Conservation (phyloP, 192 early-diverging fungal genomes). For the Nowakowskiella sp. region DNA sequence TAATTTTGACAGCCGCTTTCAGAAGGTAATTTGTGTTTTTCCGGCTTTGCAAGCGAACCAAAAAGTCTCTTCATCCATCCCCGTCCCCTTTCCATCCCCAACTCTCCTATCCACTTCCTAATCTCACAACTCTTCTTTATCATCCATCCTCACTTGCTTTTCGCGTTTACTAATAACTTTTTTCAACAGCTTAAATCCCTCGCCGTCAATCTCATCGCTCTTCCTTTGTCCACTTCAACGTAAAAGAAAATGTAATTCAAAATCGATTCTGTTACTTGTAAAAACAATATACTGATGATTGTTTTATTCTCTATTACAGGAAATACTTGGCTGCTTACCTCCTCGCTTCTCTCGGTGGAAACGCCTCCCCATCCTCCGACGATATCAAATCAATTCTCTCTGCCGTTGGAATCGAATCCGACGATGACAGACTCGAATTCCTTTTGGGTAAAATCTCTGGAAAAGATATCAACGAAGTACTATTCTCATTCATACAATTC, state of each 20-base stretch:
- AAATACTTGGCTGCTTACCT: conserved; percentile 98
- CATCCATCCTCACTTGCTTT: neutral
- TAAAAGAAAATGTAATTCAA: neutral
- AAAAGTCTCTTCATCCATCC: too few relatives aligned
- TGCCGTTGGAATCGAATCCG: conserved; percentile 88
- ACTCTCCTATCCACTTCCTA: too few relatives aligned
- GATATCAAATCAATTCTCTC: conserved; percentile 77
- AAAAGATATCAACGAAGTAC: conserved; percentile 80
- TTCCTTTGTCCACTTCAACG: neutral
- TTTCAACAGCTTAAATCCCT: conserved; percentile 11
- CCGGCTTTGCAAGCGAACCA: too few relatives aligned
- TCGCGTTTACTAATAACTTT: conserved; percentile 2
- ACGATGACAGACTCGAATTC: conserved; percentile 66
- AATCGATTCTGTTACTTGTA: neutral
- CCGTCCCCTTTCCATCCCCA: too few relatives aligned
- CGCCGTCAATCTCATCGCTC: neutral
- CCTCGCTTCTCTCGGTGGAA: conserved; percentile 83
- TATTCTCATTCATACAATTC: neutral
- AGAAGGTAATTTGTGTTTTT: too few relatives aligned
- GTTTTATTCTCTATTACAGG: conserved; percentile 46
- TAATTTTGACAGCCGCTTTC: too few relatives aligned
- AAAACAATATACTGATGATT: conserved; percentile 3
- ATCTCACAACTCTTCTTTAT: too few relatives aligned
- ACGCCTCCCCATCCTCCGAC: conserved; percentile 65
- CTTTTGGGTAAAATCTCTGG: conserved; percentile 78